Evolutionary conservation across 176 grass and related monocot genomes (phyloP).

Genomic region (Juncus inflexus): DNA sequence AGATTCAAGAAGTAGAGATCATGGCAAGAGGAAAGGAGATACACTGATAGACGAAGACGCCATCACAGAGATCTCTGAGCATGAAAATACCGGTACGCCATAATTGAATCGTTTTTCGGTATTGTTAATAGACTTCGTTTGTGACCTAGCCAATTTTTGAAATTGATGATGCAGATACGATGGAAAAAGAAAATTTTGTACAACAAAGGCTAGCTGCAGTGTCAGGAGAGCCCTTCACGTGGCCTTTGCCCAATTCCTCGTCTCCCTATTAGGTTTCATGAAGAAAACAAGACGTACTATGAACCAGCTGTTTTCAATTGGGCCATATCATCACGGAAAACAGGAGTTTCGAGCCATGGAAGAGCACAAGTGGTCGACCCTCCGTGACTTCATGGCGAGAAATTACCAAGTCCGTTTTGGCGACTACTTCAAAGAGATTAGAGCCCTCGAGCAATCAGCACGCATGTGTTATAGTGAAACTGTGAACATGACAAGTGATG

Average conservation of each 20-base stretch:
- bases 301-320: neutral
- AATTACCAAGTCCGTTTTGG: neutral
- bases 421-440: neutral
- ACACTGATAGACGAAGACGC: no score
- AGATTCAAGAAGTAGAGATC: no score
- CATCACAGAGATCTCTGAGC: neutral
- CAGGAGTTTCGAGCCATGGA: neutral
- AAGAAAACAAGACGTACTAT: neutral
- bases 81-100: neutral
- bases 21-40: no score
- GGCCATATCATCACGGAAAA: neutral
- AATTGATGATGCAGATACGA: neutral
- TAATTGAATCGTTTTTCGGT: no score
- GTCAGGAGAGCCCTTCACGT: neutral
- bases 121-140: no score
- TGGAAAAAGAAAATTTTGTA: neutral
- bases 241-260: neutral
- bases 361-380: neutral
- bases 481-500: neutral
- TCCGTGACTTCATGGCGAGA: neutral
- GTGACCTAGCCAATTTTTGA: neutral
- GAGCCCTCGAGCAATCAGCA: neutral
- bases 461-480: neutral
- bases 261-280: neutral
- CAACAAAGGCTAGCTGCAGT: neutral